Conservation (phyloP, 1,139 yeast genomes). For the Pichia sp. region DNA sequence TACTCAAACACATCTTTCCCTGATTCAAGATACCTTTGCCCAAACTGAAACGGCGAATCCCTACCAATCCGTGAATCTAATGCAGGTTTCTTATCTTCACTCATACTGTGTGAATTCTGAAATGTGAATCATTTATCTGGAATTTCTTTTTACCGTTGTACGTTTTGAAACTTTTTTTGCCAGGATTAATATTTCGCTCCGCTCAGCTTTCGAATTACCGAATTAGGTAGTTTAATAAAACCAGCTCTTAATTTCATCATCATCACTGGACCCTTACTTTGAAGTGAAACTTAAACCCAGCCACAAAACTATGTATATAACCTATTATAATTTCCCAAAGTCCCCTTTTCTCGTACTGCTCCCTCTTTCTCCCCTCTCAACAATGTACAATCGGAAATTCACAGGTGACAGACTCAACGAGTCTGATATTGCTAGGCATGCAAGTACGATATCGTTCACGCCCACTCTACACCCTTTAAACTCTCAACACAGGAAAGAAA, state of each 20-base stretch:
- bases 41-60: constrained; percentile 86
- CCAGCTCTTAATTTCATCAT: not conserved
- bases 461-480: no score
- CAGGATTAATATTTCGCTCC: not conserved
- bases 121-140: no score
- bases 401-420: not conserved
- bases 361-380: not conserved
- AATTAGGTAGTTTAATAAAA: constrained; percentile 8
- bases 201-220: constrained; percentile 9
- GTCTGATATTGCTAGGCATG: not conserved
- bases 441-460: no score
- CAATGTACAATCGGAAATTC: not conserved
- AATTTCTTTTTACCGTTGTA: no score
- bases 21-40: constrained; percentile 68
- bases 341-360: not conserved
- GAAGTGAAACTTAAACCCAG: no score
- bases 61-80: constrained; percentile 62
- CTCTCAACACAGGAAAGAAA: no score
- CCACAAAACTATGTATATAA: no score
- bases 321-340: no score
- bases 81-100: constrained; percentile 23
- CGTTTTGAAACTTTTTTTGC: not conserved
- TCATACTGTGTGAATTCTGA: no score
- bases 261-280: not conserved
- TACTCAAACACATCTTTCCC: constrained; percentile 83